phyloP scores from a whole-genome alignment of 768 basidiomycete species.

The Cystoderma amianthinum region DNA sequence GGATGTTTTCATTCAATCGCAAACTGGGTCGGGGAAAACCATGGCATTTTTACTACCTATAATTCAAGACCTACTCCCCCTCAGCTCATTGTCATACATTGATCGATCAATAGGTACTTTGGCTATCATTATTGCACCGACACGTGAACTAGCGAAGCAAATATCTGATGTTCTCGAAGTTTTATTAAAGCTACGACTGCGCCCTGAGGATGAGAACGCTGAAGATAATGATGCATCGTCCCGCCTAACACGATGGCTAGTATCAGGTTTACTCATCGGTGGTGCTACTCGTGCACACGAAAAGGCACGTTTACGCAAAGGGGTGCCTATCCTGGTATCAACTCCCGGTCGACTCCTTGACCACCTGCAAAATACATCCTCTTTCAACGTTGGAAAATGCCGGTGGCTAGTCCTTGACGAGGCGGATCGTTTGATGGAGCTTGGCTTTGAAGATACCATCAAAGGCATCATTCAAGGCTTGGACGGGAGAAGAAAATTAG shows the following conservation, averaged over 20 bases:
- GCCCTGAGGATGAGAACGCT: constrained; percentile 46
- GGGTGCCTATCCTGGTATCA: constrained; percentile 89
- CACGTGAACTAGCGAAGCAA: constrained; percentile 93
- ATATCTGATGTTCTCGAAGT: constrained; percentile 92
- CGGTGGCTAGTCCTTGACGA: constrained; percentile 97
- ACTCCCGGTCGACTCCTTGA: constrained; percentile 95
- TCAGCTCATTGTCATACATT: constrained; percentile 87
- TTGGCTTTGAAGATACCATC: constrained; percentile 96
- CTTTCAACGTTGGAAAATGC: constrained; percentile 89
- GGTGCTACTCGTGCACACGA: constrained; percentile 94
- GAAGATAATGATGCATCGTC: constrained; percentile 37
- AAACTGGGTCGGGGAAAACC: constrained; percentile 97
- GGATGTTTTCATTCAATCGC: constrained; percentile 91
- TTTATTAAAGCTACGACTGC: constrained; percentile 69
- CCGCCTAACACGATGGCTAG: constrained; percentile 82
- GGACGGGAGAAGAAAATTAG: constrained; percentile 76
- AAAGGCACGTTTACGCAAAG: constrained; percentile 92
- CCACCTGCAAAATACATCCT: constrained; percentile 91
- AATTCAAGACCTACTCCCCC: constrained; percentile 87
- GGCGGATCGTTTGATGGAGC: constrained; percentile 95
- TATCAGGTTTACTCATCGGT: constrained; percentile 88
- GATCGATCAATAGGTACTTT: constrained; percentile 93
- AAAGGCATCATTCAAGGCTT: constrained; percentile 82
- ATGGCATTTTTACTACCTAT: constrained; percentile 91
- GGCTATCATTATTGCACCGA: constrained; percentile 91